Percentiles rank a stretch among this genome's conserved stretches.
Evolutionary conservation across 129 eudicot genomes (phyloP).

Genomic region (Artemisia argyi): DNA sequence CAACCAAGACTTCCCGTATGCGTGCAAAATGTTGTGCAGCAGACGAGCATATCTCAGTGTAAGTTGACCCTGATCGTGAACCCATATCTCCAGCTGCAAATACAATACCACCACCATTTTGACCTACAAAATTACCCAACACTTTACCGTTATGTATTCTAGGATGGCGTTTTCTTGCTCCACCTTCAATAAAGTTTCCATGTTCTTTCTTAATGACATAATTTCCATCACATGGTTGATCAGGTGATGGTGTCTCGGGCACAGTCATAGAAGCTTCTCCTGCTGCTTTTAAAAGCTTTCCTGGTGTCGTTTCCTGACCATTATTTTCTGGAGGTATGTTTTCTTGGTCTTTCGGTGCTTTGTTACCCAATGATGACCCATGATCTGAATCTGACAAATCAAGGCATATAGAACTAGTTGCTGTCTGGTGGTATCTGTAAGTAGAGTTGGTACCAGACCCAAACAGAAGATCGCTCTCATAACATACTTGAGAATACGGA

Average conservation of each 20-base stretch:
- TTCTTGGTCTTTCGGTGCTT: constrained; percentile 46
- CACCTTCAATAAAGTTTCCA: constrained; percentile 69
- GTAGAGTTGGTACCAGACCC: constrained; percentile 39
- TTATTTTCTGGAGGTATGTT: constrained; percentile 62
- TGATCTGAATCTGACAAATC: constrained; percentile 83
- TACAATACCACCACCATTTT: constrained; percentile 45
- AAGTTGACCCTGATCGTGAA: constrained; percentile 66
- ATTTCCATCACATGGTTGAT: constrained; percentile 59
- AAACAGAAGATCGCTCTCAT: constrained; percentile 45
- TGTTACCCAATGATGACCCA: constrained; percentile 35
- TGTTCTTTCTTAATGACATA: constrained; percentile 68
- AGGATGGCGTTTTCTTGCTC: constrained; percentile 73
- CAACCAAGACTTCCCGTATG: constrained; percentile 83
- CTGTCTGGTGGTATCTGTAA: constrained; percentile 41
- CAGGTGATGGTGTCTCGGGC: constrained; percentile 89
- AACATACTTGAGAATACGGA: constrained; percentile 87
- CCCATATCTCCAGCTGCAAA: constrained; percentile 33
- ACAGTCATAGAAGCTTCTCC: constrained; percentile 62
- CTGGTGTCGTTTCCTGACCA: constrained; percentile 60
- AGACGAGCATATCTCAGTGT: constrained; percentile 69
- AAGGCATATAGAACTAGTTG: constrained; percentile 49
- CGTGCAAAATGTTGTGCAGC: constrained; percentile 92
- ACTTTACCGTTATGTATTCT: constrained; percentile 48
- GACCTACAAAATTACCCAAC: constrained; percentile 38
- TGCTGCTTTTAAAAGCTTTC: constrained; percentile 53